A percentile compares a stretch with the other conserved stretches of the same genome.
Evolutionary conservation across 2,329 filamentous ascomycete species (phyloP).

Genomic region (Piedraia hortae): DNA sequence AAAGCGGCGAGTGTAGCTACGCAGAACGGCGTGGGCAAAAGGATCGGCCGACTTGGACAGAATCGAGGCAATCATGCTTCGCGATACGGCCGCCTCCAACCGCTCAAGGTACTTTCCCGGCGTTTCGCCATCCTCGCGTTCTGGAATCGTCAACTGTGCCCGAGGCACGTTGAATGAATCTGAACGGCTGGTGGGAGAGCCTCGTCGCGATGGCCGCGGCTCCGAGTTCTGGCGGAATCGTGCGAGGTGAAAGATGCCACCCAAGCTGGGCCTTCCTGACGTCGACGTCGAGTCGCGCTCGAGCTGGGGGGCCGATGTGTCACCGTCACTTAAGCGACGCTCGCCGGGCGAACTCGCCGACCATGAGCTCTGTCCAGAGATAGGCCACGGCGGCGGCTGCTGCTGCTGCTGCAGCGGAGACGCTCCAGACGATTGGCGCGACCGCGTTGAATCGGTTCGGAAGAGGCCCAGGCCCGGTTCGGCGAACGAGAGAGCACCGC

Average conservation of each 20-base stretch:
- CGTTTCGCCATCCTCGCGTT: constrained; percentile 64
- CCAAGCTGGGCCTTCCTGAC: constrained; percentile 69
- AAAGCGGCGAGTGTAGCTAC: constrained; percentile 89
- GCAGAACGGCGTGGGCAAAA: constrained; percentile 57
- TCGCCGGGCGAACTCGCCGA: too few species aligned
- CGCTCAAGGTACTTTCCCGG: constrained; percentile 69
- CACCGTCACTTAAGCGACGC: too few species aligned
- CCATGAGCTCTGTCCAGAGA: too few species aligned
- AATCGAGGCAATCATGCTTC: constrained; percentile 58
- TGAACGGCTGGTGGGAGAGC: constrained; percentile 55
- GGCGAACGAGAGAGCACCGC: constrained; percentile 19
- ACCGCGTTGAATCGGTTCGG: constrained; percentile 33
- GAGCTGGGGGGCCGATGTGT: too few species aligned
- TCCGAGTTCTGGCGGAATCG: constrained; percentile 65
- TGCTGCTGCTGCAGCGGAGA: constrained; percentile 31
- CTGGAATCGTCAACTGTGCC: constrained; percentile 42
- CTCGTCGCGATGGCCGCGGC: constrained; percentile 34
- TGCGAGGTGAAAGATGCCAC: constrained; percentile 54
- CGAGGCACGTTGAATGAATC: constrained; percentile 57
- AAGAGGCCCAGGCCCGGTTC: constrained; percentile 22
- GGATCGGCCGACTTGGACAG: constrained; percentile 65
- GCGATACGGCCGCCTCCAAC: constrained; percentile 52
- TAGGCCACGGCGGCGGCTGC: too few species aligned
- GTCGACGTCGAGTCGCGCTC: constrained; percentile 57
- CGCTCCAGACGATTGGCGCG: constrained; percentile 35